phyloP scores from a whole-genome alignment of 306 rosid genomes.

The Senna tora region DNA sequence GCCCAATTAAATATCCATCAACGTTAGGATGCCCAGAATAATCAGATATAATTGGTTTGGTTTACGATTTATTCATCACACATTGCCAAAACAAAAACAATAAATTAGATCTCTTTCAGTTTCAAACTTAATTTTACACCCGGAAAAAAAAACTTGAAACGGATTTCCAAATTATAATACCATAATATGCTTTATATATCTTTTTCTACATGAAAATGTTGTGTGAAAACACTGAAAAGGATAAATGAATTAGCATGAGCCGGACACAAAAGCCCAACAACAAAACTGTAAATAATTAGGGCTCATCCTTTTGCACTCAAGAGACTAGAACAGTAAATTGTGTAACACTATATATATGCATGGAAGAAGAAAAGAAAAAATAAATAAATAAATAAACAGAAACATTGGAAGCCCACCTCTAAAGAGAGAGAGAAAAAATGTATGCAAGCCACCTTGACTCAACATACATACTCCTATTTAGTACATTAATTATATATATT shows the following conservation, averaged over 20 bases:
- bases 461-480: constrained; percentile 11
- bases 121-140: too few relatives aligned
- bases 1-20: too few relatives aligned
- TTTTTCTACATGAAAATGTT: not conserved
- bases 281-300: not conserved
- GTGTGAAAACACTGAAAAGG: not conserved
- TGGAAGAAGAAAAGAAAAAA: not conserved
- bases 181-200: too few relatives aligned
- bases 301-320: constrained; percentile 4
- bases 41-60: too few relatives aligned
- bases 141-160: too few relatives aligned
- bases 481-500: constrained; percentile 11
- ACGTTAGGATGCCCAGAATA: too few relatives aligned
- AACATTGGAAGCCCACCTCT: constrained; percentile 12
- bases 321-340: not conserved
- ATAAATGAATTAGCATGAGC: not conserved
- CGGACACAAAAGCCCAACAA: not conserved
- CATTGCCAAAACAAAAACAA: too few relatives aligned
- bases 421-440: not conserved
- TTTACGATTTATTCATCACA: too few relatives aligned
- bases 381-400: not conserved
- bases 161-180: too few relatives aligned
- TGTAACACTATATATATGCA: constrained; percentile 9
- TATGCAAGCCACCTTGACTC: constrained; percentile 3
- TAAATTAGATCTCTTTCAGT: too few relatives aligned